These are phyloP conservation scores for Fraxinus sp. DNA, from an alignment of 305 asterid species.

Conservation along the genomic window DNA sequence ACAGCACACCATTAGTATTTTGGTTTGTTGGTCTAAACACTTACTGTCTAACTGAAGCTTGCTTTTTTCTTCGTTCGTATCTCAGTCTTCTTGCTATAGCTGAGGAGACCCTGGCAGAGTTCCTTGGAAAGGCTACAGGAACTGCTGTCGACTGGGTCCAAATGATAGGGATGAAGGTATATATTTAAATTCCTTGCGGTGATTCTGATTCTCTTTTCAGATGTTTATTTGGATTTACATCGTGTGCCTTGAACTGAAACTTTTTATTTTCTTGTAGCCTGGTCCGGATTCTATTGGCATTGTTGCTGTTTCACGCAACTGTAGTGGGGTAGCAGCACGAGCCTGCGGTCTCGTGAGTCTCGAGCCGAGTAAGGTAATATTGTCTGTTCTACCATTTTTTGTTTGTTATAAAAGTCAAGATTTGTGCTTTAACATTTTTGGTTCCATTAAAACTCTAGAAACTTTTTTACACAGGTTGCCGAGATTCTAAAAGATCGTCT, in stretches of 20 bases:
- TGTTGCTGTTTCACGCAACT: conserved; percentile 94
- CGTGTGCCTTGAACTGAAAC: not conserved
- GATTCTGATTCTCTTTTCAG: not conserved
- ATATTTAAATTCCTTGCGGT: not conserved
- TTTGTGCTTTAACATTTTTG: not conserved
- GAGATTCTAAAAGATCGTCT: conserved; percentile 95
- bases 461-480: conserved; percentile 51
- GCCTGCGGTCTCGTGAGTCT: conserved; percentile 99
- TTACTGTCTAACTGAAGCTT: not conserved
- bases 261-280: conserved; percentile 51
- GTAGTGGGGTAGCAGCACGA: conserved; percentile 94
- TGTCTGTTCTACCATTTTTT: not conserved
- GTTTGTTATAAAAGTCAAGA: not conserved
- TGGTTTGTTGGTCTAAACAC: not conserved
- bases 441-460: not conserved
- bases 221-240: not conserved
- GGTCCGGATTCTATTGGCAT: conserved; percentile 99
- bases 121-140: conserved; percentile 99
- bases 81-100: conserved; percentile 88
- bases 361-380: conserved; percentile 85
- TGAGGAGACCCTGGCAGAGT: conserved; percentile 99
- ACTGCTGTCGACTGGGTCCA: conserved; percentile 99
- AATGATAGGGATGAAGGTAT: conserved; percentile 99
- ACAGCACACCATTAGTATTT: not conserved
- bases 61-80: not conserved